Conservation (phyloP, 1,284 basidiomycete species). For the Trichosporon inkin region DNA sequence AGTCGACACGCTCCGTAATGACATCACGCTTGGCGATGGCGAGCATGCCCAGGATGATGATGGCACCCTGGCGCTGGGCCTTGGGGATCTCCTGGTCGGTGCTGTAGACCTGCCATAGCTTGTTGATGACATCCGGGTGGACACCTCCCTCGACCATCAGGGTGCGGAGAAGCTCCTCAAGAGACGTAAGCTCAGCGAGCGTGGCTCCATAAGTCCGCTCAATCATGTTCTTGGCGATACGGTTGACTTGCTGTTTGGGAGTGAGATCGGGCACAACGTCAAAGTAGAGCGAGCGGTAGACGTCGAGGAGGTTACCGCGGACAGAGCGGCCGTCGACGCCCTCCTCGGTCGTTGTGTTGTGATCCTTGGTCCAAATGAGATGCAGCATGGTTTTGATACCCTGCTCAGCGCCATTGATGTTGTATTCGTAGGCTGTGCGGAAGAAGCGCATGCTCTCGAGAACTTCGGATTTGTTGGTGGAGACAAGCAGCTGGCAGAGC, state of each 20-base stretch:
- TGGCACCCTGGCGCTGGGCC: constrained; percentile 82
- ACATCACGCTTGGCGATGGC: constrained; percentile 79
- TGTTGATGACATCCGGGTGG: constrained; percentile 76
- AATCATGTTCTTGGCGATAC: constrained; percentile 98
- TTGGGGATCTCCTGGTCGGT: constrained; percentile 69
- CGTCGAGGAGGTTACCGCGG: constrained; percentile 80
- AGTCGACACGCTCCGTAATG: constrained; percentile 81
- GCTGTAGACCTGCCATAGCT: constrained; percentile 94
- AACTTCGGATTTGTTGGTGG: constrained; percentile 88
- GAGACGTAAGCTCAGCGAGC: constrained; percentile 87
- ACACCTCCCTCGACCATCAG: constrained; percentile 80
- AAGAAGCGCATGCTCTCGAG: constrained; percentile 96
- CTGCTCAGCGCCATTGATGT: constrained; percentile 71
- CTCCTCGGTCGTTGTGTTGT: constrained; percentile 63
- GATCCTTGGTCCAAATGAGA: constrained; percentile 96
- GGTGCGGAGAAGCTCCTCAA: constrained; percentile 92
- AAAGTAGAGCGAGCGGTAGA: constrained; percentile 85
- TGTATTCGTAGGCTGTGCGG: constrained; percentile 75
- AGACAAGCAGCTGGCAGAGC: constrained; percentile 74
- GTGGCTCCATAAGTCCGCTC: constrained; percentile 90
- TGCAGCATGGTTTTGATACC: constrained; percentile 92
- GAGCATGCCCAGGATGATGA: constrained; percentile 93
- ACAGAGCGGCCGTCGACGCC: constrained; percentile 86
- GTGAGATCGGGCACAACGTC: constrained; percentile 64
- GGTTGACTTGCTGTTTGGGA: constrained; percentile 78